Evolutionary conservation across 139 green algal genomes (phyloP), one percentile per base, ranked within the genome.

Genomic region (Nannochloris sp.): DNA sequence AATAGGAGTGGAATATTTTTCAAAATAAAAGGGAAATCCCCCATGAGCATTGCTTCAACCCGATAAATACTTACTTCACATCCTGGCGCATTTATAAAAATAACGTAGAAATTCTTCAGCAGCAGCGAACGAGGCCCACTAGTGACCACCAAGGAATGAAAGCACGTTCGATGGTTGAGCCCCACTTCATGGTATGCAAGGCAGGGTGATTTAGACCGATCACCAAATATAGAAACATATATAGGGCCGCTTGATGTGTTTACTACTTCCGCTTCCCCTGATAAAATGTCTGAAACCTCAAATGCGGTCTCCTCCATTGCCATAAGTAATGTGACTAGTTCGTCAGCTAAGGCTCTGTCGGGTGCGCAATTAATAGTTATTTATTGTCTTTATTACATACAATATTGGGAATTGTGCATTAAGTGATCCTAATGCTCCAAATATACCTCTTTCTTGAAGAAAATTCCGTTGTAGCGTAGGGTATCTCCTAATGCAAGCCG

Each of bases 161-260:
- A 83, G 58, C 76, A 83, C 33, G 67, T 66, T 39, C 35, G 45
- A 56, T 81, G 74, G 48, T 72, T 81, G n/a, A 81, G 38, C 4
- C 76, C 76, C 12, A 74, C 74, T 36, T 83, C 76, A 36, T 74
- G 76, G 10, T 68, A 67, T 4, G 74, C 75, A 24, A 83, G 33
- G 57, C 69, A 77, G n/a, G 76, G 74, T 12, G 42, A 76, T 54
- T 32, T 47, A 6, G 34, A 59, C 3, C 24, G 60, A 29, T 77
- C 69, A 7, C 73, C 73, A 33, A 38, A 36, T 15, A 79, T 38
- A 9, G 62, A 74, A 25, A 81, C 61, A 3, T 51, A 45, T 27
- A 78, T n/a, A 4, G 36, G 46, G 1, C 73, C 73, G 38, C 58
- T 54, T 10, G 25, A 36, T 13, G 71, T 81, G 2, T 64, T 32